Evolutionary conservation across 2,329 filamentous ascomycete genomes (phyloP).

Genomic region (Coleophoma crateriformis): DNA sequence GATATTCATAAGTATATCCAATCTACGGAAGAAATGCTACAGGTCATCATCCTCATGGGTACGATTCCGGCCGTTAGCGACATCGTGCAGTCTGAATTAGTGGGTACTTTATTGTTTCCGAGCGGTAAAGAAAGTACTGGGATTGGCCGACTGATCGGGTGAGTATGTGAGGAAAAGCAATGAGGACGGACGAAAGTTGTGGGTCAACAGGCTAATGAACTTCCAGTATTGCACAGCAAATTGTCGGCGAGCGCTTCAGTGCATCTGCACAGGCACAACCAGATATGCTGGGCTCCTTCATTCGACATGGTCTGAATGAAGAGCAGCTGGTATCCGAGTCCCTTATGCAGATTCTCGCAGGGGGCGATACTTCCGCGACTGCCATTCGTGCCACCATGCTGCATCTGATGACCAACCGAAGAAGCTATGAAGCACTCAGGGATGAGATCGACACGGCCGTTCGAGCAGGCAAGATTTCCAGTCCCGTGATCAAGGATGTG

Average conservation of each 20-base stretch:
- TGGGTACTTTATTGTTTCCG: slow-evolving; percentile 28
- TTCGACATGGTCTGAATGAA: slow-evolving; percentile 30
- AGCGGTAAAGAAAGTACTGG: slow-evolving; percentile 30
- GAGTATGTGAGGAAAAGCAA: slow-evolving; percentile 21
- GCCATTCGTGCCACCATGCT: slow-evolving; percentile 46
- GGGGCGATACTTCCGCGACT: slow-evolving; percentile 51
- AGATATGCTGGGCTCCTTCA: slow-evolving; percentile 32
- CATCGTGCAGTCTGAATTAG: slow-evolving; percentile 35
- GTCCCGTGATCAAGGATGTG: background rate
- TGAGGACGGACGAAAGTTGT: no score
- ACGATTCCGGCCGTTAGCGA: slow-evolving; percentile 35
- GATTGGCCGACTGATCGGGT: slow-evolving; percentile 37
- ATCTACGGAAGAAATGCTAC: slow-evolving; percentile 34
- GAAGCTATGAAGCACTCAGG: slow-evolving; percentile 37
- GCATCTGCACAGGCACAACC: slow-evolving; percentile 41
- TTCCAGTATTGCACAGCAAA: slow-evolving; percentile 34
- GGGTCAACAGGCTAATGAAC: background rate
- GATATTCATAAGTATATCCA: slow-evolving; percentile 32
- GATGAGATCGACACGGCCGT: slow-evolving; percentile 30
- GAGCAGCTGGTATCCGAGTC: slow-evolving; percentile 2
- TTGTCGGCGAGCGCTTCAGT: slow-evolving; percentile 38
- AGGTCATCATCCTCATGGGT: slow-evolving; percentile 36
- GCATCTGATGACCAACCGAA: slow-evolving; percentile 42
- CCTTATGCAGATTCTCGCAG: slow-evolving; percentile 35
- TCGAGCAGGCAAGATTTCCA: background rate